These are phyloP conservation scores for Groenewaldozyma tartarivorans DNA, from an alignment of 805 yeast species.

Conservation along the genomic window DNA sequence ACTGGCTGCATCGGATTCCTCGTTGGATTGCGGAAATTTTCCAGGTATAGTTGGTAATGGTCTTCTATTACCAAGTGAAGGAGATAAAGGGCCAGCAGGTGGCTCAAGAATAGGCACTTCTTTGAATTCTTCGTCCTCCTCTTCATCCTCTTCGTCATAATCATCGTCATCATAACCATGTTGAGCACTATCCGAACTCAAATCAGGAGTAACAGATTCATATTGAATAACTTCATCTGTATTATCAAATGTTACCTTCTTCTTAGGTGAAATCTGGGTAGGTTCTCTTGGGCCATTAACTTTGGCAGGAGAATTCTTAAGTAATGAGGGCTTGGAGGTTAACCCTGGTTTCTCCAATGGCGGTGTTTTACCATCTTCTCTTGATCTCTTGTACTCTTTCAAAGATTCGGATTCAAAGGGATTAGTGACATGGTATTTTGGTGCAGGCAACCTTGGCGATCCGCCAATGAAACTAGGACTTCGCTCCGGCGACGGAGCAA, in stretches of 20 bases:
- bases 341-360: conserved; percentile 1
- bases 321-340: conserved; percentile 13
- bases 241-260: conserved; percentile 19
- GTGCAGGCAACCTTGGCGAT: no score
- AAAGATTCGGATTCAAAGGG: neutral
- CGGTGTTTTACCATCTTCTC: neutral
- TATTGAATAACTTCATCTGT: conserved; percentile 19
- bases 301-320: conserved; percentile 10
- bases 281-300: conserved; percentile 15
- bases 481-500: conserved; percentile 10
- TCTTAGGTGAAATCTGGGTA: conserved; percentile 11
- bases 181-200: conserved; percentile 8
- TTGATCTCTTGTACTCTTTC: neutral
- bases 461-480: conserved; percentile 1
- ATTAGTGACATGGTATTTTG: no score
- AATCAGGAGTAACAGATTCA: conserved; percentile 18
- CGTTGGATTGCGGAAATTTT: no score
- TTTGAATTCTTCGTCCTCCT: conserved; percentile 7
- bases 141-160: conserved; percentile 12
- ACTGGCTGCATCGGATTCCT: neutral
- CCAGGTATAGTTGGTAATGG: conserved; percentile 18
- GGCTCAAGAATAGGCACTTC: conserved; percentile 19
- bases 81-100: neutral
- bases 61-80: conserved; percentile 4
- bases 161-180: conserved; percentile 7